Conservation (phyloP, 192 early-diverging fungal species). For the Umbelopsis sp. region DNA sequence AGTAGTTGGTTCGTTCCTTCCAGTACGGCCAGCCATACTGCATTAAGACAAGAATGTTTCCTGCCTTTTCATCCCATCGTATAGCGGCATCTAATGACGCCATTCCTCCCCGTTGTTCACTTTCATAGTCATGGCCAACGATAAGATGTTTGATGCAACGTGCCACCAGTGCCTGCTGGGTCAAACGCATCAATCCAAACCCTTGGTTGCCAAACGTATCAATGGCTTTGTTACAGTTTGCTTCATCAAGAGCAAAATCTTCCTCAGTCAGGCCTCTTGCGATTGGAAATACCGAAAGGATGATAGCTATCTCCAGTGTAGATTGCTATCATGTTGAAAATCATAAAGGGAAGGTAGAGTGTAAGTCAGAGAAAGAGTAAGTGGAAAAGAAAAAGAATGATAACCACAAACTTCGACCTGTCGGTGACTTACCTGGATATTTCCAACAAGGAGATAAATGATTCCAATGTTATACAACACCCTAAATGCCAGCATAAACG, state of each 20-base stretch:
- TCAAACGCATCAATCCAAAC: constrained; percentile 35
- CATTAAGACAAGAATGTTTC: constrained; percentile 35
- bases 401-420: too few relatives aligned
- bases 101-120: constrained; percentile 24
- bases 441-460: constrained; percentile 38
- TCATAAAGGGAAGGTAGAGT: neutral
- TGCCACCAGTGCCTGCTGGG: constrained; percentile 29
- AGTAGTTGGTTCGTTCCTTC: constrained; percentile 28
- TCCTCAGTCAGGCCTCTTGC: constrained; percentile 23
- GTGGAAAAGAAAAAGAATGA: too few relatives aligned
- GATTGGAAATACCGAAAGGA: constrained; percentile 36
- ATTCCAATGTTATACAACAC: constrained; percentile 39
- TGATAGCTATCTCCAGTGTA: constrained; percentile 36
- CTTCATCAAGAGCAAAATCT: constrained; percentile 32
- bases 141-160: constrained; percentile 40
- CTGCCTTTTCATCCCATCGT: constrained; percentile 38
- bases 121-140: constrained; percentile 33
- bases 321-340: constrained; percentile 27
- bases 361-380: neutral
- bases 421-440: constrained; percentile 31
- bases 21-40: constrained; percentile 41
- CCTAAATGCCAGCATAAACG: constrained; percentile 40
- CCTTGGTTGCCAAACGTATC: constrained; percentile 29
- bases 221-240: constrained; percentile 27
- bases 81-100: constrained; percentile 35